A percentile compares a stretch with the other conserved stretches of the same genome.
These are phyloP conservation scores for Torulaspora gathmanii DNA, from an alignment of 805 yeast species.

Conservation along the genomic window DNA sequence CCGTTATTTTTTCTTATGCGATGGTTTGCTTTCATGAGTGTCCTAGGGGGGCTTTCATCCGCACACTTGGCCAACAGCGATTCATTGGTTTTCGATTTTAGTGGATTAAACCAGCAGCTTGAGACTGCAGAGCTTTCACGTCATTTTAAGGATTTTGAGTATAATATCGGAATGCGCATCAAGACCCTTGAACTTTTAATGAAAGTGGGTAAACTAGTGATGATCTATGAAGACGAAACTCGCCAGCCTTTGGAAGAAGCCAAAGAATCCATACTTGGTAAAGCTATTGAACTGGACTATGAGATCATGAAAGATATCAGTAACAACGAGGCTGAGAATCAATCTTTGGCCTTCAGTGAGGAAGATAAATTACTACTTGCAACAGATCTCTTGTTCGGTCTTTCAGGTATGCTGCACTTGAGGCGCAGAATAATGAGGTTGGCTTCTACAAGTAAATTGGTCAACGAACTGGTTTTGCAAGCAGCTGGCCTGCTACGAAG, in stretches of 20 bases:
- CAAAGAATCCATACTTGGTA: not conserved
- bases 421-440: slow-evolving; percentile 53
- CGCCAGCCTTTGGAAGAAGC: not conserved
- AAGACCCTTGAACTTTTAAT: slow-evolving; percentile 32
- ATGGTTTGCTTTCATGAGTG: slow-evolving; percentile 67
- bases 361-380: slow-evolving; percentile 36
- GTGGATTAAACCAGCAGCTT: slow-evolving; percentile 1
- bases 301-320: slow-evolving; percentile 27
- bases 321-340: slow-evolving; percentile 12
- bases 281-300: slow-evolving; percentile 42
- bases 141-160: slow-evolving; percentile 46
- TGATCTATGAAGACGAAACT: slow-evolving; percentile 8
- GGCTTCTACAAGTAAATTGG: slow-evolving; percentile 43
- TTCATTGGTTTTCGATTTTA: slow-evolving; percentile 24
- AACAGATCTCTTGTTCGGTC: slow-evolving; percentile 49
- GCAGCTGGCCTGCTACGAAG: not conserved
- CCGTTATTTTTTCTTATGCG: slow-evolving; percentile 51
- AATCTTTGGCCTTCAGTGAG: not conserved
- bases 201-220: slow-evolving; percentile 19
- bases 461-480: slow-evolving; percentile 29
- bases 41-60: slow-evolving; percentile 58
- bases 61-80: slow-evolving; percentile 30
- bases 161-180: slow-evolving; percentile 52
- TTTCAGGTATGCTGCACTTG: slow-evolving; percentile 52
- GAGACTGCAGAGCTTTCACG: slow-evolving; percentile 21